Percentiles rank a stretch among this genome's conserved stretches.
phyloP scores from a whole-genome alignment of 345 rosid genomes.

The Corchorus olitorius region DNA sequence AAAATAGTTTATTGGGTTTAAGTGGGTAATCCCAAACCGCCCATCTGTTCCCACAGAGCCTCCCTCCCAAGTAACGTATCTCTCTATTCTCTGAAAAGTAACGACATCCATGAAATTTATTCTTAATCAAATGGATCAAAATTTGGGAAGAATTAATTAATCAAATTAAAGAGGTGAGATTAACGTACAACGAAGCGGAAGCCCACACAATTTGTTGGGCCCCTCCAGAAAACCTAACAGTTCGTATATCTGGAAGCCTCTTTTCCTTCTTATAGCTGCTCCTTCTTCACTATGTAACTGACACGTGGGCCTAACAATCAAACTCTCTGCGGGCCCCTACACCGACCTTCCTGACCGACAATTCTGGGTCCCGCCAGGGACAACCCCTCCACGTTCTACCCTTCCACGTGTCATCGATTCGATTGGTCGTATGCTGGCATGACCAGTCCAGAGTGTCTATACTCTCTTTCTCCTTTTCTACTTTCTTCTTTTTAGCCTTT shows the following conservation, averaged over 20 bases:
- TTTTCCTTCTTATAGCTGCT: background rate
- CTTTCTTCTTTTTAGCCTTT: background rate
- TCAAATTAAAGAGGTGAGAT: background rate
- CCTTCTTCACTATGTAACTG: background rate
- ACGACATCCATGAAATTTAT: background rate
- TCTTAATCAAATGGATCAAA: background rate
- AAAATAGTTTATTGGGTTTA: background rate
- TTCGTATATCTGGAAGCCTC: slow-evolving; percentile 9
- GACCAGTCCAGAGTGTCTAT: background rate
- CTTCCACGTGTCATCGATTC: slow-evolving; percentile 14
- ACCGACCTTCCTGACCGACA: slow-evolving; percentile 11
- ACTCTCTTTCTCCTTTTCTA: background rate
- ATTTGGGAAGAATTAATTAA: too few species aligned
- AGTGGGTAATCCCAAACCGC: slow-evolving; percentile 6
- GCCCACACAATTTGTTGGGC: background rate
- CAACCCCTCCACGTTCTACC: background rate
- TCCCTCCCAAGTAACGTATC: background rate
- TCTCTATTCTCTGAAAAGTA: background rate
- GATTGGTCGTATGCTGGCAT: background rate
- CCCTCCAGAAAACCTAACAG: background rate
- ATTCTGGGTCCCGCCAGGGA: background rate
- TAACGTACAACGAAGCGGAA: background rate
- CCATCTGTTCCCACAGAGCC: background rate
- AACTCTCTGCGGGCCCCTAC: background rate
- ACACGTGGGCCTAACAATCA: background rate